Evolutionary conservation across 306 rosid genomes (phyloP).

Genomic region (Cyamopsis tetragonoloba): DNA sequence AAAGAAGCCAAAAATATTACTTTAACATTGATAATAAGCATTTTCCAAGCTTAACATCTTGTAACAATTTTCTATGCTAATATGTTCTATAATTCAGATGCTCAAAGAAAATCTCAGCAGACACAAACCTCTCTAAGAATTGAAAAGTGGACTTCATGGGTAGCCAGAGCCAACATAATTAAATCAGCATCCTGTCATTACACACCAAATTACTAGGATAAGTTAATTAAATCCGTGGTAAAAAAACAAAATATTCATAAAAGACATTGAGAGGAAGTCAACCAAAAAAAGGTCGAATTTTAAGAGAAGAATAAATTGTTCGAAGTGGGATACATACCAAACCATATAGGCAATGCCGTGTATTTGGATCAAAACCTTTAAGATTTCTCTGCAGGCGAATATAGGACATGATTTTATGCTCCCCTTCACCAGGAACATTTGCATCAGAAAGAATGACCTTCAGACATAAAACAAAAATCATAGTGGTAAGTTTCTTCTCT

Average conservation of each 20-base stretch:
- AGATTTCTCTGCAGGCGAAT: conserved; percentile 97
- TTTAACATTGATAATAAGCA: not conserved
- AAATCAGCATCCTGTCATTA: conserved; percentile 91
- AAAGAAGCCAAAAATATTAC: conserved; percentile 9
- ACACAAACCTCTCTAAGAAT: conserved; percentile 90
- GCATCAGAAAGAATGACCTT: conserved; percentile 99
- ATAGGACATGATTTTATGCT: conserved; percentile 96
- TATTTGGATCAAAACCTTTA: conserved; percentile 86
- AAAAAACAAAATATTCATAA: not conserved
- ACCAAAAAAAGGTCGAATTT: not conserved
- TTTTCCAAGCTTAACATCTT: not conserved
- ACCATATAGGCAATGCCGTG: conserved; percentile 98
- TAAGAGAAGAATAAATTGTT: conserved; percentile 6
- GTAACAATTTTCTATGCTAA: not conserved
- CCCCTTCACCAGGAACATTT: conserved; percentile 99
- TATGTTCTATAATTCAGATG: conserved; percentile 14
- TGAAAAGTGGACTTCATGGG: conserved; percentile 96
- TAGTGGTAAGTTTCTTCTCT: conserved; percentile 7
- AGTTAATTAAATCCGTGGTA: not conserved
- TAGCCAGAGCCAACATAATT: conserved; percentile 95
- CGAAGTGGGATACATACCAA: conserved; percentile 73
- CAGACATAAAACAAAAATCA: conserved; percentile 7
- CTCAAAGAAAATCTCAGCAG: not conserved
- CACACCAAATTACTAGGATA: conserved; percentile 22
- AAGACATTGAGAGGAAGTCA: not conserved